Conservation (phyloP, 257 asterid genomes). For the Fraxinus excelsior region DNA sequence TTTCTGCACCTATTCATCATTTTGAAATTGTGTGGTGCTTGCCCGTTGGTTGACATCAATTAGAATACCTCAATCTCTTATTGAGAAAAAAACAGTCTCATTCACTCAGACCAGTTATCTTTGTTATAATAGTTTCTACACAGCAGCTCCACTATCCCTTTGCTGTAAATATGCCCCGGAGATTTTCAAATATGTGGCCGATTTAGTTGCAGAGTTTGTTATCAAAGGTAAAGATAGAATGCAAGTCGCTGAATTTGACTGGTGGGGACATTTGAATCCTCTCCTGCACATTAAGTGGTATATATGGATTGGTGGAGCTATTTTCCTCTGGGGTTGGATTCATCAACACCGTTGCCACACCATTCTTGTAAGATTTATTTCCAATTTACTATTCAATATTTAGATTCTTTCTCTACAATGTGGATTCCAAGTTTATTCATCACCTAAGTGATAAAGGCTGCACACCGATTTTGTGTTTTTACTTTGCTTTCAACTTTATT, state of each 20-base stretch:
- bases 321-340: constrained; percentile 78
- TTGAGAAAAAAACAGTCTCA: constrained; percentile 9
- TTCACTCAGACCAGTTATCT: constrained; percentile 25
- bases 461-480: background rate
- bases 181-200: constrained; percentile 46
- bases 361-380: constrained; percentile 64
- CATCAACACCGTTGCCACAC: constrained; percentile 80
- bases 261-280: constrained; percentile 55
- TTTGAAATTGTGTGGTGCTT: constrained; percentile 2
- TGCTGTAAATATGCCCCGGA: constrained; percentile 66
- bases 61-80: background rate
- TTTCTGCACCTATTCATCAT: background rate
- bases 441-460: background rate
- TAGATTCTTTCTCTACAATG: constrained; percentile 9
- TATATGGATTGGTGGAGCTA: constrained; percentile 76
- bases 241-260: constrained; percentile 45
- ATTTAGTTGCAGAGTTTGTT: constrained; percentile 53
- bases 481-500: background rate
- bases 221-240: constrained; percentile 68
- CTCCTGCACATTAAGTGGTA: constrained; percentile 68
- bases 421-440: background rate
- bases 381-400: background rate
- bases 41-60: constrained; percentile 9
- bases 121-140: constrained; percentile 63
- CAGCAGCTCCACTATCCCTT: constrained; percentile 89